Conservation (phyloP, 345 rosid species). For the Rhodomyrtus tomentosa region DNA sequence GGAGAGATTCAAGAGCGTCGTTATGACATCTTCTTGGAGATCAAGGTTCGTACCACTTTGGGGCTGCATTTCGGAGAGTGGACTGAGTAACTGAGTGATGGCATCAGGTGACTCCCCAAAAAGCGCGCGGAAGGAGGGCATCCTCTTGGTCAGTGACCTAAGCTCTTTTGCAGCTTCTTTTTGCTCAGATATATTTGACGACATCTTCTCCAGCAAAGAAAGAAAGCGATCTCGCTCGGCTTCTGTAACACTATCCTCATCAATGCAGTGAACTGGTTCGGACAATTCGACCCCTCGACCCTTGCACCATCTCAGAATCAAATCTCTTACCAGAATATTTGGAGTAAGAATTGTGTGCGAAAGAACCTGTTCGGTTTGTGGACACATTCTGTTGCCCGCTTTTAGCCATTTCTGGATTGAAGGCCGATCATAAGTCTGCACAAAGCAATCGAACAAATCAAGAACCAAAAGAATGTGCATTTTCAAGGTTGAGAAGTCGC, state of each 20-base stretch:
- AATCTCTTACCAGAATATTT: slow-evolving; percentile 54
- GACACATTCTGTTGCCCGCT: slow-evolving; percentile 80
- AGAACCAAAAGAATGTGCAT: neutral
- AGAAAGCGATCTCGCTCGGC: slow-evolving; percentile 51
- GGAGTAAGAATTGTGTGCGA: slow-evolving; percentile 61
- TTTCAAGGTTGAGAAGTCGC: neutral
- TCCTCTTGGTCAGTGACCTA: slow-evolving; percentile 51
- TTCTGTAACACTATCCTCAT: slow-evolving; percentile 43
- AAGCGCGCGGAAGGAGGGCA: slow-evolving; percentile 64
- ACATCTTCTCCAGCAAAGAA: slow-evolving; percentile 55
- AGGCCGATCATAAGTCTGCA: slow-evolving; percentile 81
- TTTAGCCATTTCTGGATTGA: slow-evolving; percentile 82
- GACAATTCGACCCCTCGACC: slow-evolving; percentile 42
- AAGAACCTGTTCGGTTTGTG: slow-evolving; percentile 75
- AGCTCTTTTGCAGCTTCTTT: slow-evolving; percentile 78
- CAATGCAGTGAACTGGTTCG: slow-evolving; percentile 14
- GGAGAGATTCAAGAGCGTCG: slow-evolving; percentile 75
- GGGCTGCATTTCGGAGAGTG: slow-evolving; percentile 30
- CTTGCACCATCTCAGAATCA: slow-evolving; percentile 83
- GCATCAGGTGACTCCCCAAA: slow-evolving; percentile 54
- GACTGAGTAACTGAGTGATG: slow-evolving; percentile 51
- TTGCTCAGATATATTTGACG: slow-evolving; percentile 39
- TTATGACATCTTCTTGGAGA: slow-evolving; percentile 87
- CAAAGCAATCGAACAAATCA: slow-evolving; percentile 1
- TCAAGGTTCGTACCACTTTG: slow-evolving; percentile 25